Percentiles rank a stretch among this genome's conserved stretches.
phyloP scores from a whole-genome alignment of 306 rosid species.

The Oxytropis ochrocephala region DNA sequence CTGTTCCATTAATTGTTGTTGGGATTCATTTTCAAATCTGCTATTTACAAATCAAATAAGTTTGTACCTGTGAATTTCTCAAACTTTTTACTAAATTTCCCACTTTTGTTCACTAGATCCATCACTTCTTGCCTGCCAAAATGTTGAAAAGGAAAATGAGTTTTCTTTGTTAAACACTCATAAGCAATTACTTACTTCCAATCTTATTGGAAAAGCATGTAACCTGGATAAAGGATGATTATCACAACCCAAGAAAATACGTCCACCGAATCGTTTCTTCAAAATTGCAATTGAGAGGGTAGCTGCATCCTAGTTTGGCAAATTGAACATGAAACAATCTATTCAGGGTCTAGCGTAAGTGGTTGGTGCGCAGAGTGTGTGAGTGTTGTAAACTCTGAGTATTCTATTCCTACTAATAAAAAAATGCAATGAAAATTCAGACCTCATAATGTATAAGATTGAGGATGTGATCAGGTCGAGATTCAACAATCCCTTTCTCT shows the following conservation, averaged over 20 bases:
- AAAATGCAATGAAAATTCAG: constrained; percentile 21
- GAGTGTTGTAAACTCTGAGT: no score
- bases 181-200: not conserved
- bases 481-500: constrained; percentile 69
- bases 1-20: not conserved
- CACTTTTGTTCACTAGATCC: constrained; percentile 76
- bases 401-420: no score
- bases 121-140: constrained; percentile 86
- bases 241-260: constrained; percentile 84
- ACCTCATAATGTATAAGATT: constrained; percentile 97
- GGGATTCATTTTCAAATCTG: not conserved
- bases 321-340: not conserved
- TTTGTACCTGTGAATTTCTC: constrained; percentile 69
- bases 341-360: no score
- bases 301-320: constrained; percentile 76
- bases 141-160: not conserved
- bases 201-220: not conserved
- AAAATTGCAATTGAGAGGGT: constrained; percentile 70
- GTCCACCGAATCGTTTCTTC: constrained; percentile 54
- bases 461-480: constrained; percentile 78
- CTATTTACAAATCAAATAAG: not conserved
- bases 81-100: constrained; percentile 66
- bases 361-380: no score
- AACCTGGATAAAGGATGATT: constrained; percentile 96
- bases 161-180: no score